A percentile compares a stretch with the other conserved stretches of the same genome.
Evolutionary conservation across 768 basidiomycete genomes (phyloP).

Genomic region (Holtermanniella nyarrowii): DNA sequence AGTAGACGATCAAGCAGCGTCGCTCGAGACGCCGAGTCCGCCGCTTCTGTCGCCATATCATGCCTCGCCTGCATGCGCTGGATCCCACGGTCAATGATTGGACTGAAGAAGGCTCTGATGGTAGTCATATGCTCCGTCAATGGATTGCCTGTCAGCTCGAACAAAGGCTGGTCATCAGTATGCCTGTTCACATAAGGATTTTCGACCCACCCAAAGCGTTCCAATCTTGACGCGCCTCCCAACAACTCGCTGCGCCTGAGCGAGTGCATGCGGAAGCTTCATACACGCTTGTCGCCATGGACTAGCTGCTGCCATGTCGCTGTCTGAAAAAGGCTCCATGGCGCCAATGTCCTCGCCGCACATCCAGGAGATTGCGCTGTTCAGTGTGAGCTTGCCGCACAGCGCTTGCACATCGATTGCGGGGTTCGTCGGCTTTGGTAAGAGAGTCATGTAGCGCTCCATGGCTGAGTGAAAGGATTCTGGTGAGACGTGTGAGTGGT

Average conservation of each 20-base stretch:
- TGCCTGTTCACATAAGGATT: background rate
- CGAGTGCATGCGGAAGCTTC: conserved; percentile 13
- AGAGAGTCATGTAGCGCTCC: conserved; percentile 5
- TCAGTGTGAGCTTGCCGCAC: conserved; percentile 16
- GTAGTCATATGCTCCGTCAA: conserved; percentile 24
- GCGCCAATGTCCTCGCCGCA: conserved; percentile 17
- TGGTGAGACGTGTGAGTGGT: conserved; percentile 20
- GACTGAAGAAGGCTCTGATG: conserved; percentile 23
- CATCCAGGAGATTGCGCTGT: conserved; percentile 29
- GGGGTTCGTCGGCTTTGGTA: conserved; percentile 2
- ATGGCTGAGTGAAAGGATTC: conserved; percentile 18
- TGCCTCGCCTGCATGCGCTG: background rate
- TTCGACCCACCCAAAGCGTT: conserved; percentile 26
- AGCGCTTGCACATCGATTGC: conserved; percentile 27
- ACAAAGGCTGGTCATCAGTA: conserved; percentile 17
- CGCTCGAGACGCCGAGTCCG: conserved; percentile 2
- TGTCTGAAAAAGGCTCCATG: background rate
- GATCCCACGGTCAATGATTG: conserved; percentile 21
- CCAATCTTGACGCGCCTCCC: conserved; percentile 33
- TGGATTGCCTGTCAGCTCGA: conserved; percentile 23
- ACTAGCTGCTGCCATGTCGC: background rate
- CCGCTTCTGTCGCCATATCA: background rate
- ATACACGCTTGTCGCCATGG: background rate
- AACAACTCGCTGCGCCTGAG: conserved; percentile 21
- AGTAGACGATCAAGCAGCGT: conserved; percentile 29